Evolutionary conservation across 257 asterid genomes (phyloP).

Genomic region (Solanum lycopersicoides): DNA sequence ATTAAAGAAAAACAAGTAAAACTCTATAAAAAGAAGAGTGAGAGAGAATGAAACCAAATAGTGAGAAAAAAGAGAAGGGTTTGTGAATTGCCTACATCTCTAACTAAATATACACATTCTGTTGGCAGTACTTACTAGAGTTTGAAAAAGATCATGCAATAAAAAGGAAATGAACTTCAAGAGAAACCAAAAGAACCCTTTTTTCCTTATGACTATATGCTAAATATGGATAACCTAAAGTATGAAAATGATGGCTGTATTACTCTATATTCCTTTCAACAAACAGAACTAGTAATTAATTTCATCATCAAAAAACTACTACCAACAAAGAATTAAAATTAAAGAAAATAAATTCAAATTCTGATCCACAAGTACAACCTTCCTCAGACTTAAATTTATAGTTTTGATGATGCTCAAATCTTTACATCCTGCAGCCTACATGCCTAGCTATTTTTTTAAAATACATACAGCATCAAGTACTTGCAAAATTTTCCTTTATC

Average conservation of each 20-base stretch:
- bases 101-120: neutral
- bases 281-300: neutral
- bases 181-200: slow-evolving; percentile 28
- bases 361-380: neutral
- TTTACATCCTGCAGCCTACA: neutral
- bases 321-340: neutral
- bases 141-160: slow-evolving; percentile 9
- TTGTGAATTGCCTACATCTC: neutral
- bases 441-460: neutral
- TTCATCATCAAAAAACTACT: neutral
- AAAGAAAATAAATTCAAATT: neutral
- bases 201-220: slow-evolving; percentile 10
- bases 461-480: neutral
- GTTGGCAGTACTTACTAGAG: slow-evolving; percentile 2
- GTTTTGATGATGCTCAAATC: neutral
- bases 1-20: neutral
- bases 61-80: neutral
- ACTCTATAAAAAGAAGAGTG: neutral
- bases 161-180: slow-evolving; percentile 12
- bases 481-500: neutral
- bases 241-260: neutral
- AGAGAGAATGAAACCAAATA: neutral
- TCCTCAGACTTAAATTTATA: neutral
- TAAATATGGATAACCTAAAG: slow-evolving; percentile 8
- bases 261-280: slow-evolving; percentile 5